Percentiles rank a stretch among this genome's conserved stretches.
phyloP scores from a whole-genome alignment of 2,329 filamentous ascomycete genomes.

The Colletotrichum brevisporum region DNA sequence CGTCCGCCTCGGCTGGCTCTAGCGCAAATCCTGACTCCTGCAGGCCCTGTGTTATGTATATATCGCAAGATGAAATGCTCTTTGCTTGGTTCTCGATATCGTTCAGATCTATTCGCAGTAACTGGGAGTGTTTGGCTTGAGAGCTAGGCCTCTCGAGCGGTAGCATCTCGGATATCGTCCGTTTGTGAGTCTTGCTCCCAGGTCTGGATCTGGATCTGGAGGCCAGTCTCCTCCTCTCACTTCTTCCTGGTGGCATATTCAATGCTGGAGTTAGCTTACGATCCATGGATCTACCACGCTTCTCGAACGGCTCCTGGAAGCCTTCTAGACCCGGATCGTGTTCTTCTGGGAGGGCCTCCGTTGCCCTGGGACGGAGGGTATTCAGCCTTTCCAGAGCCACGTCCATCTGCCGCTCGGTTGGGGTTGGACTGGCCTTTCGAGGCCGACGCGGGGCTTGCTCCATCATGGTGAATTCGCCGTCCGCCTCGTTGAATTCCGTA shows the following conservation, averaged over 20 bases:
- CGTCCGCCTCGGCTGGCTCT: constrained; percentile 14
- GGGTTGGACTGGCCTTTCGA: not conserved
- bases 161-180: constrained; percentile 28
- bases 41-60: constrained; percentile 24
- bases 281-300: constrained; percentile 9
- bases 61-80: constrained; percentile 10
- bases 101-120: constrained; percentile 13
- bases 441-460: not conserved
- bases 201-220: constrained; percentile 26
- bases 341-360: not conserved
- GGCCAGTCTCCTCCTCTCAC: constrained; percentile 19
- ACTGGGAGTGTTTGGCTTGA: not conserved
- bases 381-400: constrained; percentile 25
- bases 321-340: not conserved
- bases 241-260: constrained; percentile 9
- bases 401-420: constrained; percentile 9
- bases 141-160: constrained; percentile 18
- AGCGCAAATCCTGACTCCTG: constrained; percentile 24
- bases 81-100: not conserved
- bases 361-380: constrained; percentile 12
- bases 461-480: not conserved
- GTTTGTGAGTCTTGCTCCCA: constrained; percentile 21
- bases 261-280: not conserved
- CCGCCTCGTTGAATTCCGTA: not conserved
- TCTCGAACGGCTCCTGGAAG: not conserved